Evolutionary conservation across 768 basidiomycete species (phyloP), one percentile per base, ranked within the genome.

Genomic region (Trametes cinnabarina): DNA sequence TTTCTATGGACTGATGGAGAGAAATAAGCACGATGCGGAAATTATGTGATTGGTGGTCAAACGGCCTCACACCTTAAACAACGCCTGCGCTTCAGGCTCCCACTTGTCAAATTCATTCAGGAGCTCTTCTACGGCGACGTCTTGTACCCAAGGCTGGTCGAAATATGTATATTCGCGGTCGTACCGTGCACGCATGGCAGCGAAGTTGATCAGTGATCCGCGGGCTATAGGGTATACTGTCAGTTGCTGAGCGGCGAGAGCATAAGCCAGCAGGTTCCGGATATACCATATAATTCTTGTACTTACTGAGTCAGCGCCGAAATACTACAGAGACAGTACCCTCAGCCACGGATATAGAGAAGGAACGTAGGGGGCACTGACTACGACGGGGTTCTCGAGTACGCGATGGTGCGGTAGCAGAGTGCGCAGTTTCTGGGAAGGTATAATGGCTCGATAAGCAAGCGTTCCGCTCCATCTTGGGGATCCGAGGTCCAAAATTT

Each of bases 161-260:
- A 76, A 82, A 22, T 68, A 67, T 1, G 84, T 79, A 57, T 74
- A 71, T 62, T 86, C 80, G n/a, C 79, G 72, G 26, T 84, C 79
- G 58, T 79, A 78, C 23, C 74, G 72, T 19, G 78, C 68, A 23
- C 70, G 74, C 64, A 86, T 85, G 1, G 83, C 85, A 17, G 79
- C 87, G 55, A 88, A 77, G 63, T 88, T 90, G 63, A 90, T 72
- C 58, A 77, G 70, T 61, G 74, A 79, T 6, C 85, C 85, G 28
- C 75, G 75, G 3, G 82, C 74, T 14, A 89, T 82, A 0, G 85
- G 80, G 67, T 89, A 88, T 2, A 77, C 79, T 15, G 88, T 76
- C 40, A 86, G 67, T 65, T 82, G 82, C 87, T 89, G 54, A 17
- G 14, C 51, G 4, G 39, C 9, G 14, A 25, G n/a, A 30, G 42